Percentiles rank a stretch among this genome's conserved stretches.
These are phyloP conservation scores for Actinomortierella ambigua DNA, from an alignment of 371 early-diverging fungal genomes.

Conservation along the genomic window DNA sequence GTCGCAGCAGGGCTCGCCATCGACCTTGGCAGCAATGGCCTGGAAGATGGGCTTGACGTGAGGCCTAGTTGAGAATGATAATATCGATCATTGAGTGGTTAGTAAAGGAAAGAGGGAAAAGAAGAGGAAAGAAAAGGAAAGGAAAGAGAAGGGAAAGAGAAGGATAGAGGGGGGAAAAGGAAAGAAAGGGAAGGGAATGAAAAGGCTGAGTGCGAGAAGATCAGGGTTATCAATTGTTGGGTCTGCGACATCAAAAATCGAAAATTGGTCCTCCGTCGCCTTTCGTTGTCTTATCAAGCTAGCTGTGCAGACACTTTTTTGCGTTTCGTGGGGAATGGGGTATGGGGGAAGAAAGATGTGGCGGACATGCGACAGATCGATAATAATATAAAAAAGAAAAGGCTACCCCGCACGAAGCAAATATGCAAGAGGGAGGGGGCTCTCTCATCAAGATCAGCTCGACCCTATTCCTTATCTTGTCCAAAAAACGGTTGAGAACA, in stretches of 20 bases:
- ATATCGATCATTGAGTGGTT: not conserved
- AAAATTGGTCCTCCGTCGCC: not conserved
- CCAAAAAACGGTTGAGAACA: not conserved
- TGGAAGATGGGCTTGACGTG: conserved; percentile 95
- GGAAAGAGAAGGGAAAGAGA: not conserved
- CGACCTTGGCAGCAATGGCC: conserved; percentile 89
- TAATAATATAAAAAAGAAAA: too few species aligned
- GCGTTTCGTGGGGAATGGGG: too few species aligned
- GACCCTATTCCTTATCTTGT: not conserved
- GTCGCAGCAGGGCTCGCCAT: conserved; percentile 96
- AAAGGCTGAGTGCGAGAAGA: not conserved
- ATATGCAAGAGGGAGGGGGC: too few species aligned
- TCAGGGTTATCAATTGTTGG: too few species aligned
- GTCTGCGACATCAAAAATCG: not conserved
- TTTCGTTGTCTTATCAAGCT: not conserved
- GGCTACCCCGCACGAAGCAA: too few species aligned
- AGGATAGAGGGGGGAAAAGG: not conserved
- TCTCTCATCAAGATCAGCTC: too few species aligned
- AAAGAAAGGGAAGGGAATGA: not conserved
- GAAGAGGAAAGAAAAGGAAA: conserved; percentile 7
- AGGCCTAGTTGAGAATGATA: conserved; percentile 51
- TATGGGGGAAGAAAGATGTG: too few species aligned
- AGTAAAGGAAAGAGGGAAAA: not conserved
- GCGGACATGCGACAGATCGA: too few species aligned
- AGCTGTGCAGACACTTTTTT: too few species aligned